Base-by-base conservation (phyloP, 1,139 yeast genomes). In the Debaryomyces fabryi region DNA sequence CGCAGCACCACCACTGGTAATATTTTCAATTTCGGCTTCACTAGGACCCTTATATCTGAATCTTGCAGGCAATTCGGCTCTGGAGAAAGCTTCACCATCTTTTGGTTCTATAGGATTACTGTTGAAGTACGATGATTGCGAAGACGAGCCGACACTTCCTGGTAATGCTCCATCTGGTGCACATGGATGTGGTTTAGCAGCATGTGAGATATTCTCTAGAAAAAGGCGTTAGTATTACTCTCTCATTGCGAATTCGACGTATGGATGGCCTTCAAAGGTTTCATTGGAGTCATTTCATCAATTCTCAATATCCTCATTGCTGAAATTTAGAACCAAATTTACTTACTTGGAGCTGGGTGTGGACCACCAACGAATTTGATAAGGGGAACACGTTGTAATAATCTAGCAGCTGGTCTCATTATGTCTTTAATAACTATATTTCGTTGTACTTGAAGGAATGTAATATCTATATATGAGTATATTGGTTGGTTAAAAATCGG, bases 1-100 rank as follows among this genome's bases (percentile, higher is more conserved):
- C 24, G 74, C 83, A 38, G 96, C 95, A 54, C 96, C 96, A 43
- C 97, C 97, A 47, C 79, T 76, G 59, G 81, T 77, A 59, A 90
- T 81, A 54, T 82, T 78, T 8, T 86, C 96, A 44, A 86, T 81
- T 66, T 90, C 97, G n/a, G 61, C 55, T 23, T 81, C 88, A 49
- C 81, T 82, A 27, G 88, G 76, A 4, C 76, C 70, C 46, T 74
- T 72, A 68, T 85, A 87, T 68, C 84, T 83, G 72, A 87, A 88
- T 64, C 92, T 80, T 50, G 69, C 55, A 1, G 97, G 89, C 52
- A 90, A 78, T 52, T 85, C 81, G 46, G 81, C 70, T 62, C 93
- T 78, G 35, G 91, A 75, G 49, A 73, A 73, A 55, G 72, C 76
- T 63, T 76, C 82, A 42, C 82, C 85, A 44, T 69, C 73, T 49